phyloP scores from a whole-genome alignment of 2,329 filamentous ascomycete genomes.

The Botryotinia globosa region DNA sequence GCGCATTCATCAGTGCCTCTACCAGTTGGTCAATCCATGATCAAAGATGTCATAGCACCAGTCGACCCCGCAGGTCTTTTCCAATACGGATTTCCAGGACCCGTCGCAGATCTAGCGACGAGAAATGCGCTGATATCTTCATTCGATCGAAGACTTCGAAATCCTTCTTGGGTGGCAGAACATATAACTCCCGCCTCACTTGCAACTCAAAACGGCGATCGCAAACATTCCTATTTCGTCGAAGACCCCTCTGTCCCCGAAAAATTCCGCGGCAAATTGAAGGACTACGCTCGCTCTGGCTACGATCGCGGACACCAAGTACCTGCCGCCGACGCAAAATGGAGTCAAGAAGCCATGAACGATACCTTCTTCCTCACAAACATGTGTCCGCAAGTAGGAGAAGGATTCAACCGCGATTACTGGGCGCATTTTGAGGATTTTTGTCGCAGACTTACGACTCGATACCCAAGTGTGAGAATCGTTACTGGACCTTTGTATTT shows the following conservation, averaged over 20 bases:
- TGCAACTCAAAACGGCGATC: conserved; percentile 70
- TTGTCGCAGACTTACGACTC: conserved; percentile 75
- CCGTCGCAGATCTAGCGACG: conserved; percentile 75
- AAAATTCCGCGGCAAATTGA: conserved; percentile 83
- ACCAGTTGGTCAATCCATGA: conserved; percentile 34
- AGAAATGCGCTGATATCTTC: conserved; percentile 77
- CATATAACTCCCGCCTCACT: conserved; percentile 92
- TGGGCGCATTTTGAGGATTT: conserved; percentile 99
- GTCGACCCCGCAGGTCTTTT: conserved; percentile 76
- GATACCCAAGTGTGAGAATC: conserved; percentile 83
- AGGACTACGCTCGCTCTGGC: conserved; percentile 92
- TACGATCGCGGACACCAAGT: conserved; percentile 98
- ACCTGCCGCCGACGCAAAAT: conserved; percentile 92
- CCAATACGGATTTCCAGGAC: conserved; percentile 89
- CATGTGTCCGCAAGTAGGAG: conserved; percentile 98
- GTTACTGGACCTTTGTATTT: conserved; percentile 94
- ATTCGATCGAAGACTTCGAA: conserved; percentile 86
- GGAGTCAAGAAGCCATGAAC: conserved; percentile 92
- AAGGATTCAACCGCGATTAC: conserved; percentile 98
- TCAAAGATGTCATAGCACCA: conserved; percentile 43
- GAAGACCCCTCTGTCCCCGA: conserved; percentile 79
- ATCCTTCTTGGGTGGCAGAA: conserved; percentile 92
- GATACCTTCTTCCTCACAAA: conserved; percentile 90
- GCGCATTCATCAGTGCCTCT: conserved; percentile 32
- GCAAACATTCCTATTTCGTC: conserved; percentile 76